Percentiles rank a stretch among this genome's conserved stretches.
phyloP scores from a whole-genome alignment of 192 early-diverging fungal species.

The Entomortierella chlamydospora region DNA sequence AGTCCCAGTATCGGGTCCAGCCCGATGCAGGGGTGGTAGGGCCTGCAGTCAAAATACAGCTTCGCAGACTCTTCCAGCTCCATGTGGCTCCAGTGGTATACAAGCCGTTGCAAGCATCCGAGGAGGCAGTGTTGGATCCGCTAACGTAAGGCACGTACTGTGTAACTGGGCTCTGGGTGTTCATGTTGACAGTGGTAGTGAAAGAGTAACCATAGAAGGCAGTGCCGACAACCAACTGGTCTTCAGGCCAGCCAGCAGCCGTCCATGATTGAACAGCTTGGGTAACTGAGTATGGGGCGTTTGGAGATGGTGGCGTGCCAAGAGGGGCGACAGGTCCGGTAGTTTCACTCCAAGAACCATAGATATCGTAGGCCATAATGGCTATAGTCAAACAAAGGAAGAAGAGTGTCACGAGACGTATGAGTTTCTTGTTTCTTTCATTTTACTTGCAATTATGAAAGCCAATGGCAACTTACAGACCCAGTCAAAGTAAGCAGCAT shows the following conservation, averaged over 20 bases:
- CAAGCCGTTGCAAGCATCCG: too few species aligned
- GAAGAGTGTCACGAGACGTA: not conserved
- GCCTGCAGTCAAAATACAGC: slow-evolving; percentile 32
- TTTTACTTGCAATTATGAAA: too few species aligned
- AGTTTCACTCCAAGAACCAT: slow-evolving; percentile 24
- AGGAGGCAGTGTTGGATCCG: too few species aligned
- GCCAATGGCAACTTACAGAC: slow-evolving; percentile 64
- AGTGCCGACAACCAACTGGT: slow-evolving; percentile 68
- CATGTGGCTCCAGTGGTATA: slow-evolving; percentile 62
- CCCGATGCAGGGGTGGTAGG: slow-evolving; percentile 29
- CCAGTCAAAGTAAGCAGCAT: slow-evolving; percentile 65
- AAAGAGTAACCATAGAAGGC: slow-evolving; percentile 68
- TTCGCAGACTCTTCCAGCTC: slow-evolving; percentile 72
- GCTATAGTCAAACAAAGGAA: slow-evolving; percentile 4
- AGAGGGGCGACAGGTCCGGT: slow-evolving; percentile 62
- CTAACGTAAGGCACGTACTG: slow-evolving; percentile 35
- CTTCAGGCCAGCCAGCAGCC: slow-evolving; percentile 63
- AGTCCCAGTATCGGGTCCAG: slow-evolving; percentile 76
- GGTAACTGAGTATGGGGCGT: slow-evolving; percentile 50
- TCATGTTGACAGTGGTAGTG: slow-evolving; percentile 25
- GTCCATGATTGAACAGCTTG: slow-evolving; percentile 67
- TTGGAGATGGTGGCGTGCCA: slow-evolving; percentile 21
- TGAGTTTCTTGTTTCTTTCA: too few species aligned
- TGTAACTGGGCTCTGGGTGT: slow-evolving; percentile 20
- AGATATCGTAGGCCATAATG: slow-evolving; percentile 47